A percentile compares a stretch with the other conserved stretches of the same genome.
These are phyloP conservation scores for Entrophospora sp. DNA, from an alignment of 192 early-diverging fungal species.

Conservation along the genomic window DNA sequence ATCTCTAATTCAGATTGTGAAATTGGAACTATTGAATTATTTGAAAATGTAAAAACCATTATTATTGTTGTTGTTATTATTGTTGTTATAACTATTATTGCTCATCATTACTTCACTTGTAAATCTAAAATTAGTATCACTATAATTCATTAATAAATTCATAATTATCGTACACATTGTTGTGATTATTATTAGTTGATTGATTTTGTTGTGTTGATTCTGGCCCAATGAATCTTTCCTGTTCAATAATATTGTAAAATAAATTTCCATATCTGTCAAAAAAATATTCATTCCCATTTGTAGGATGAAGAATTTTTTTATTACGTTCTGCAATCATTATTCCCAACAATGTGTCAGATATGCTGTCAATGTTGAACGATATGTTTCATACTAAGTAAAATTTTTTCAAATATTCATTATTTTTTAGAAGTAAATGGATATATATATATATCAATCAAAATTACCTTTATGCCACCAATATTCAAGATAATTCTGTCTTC, in stretches of 20 bases:
- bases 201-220: neutral
- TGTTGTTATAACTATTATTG: no score
- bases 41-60: neutral
- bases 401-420: neutral
- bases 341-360: constrained; percentile 12
- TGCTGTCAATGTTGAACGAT: neutral
- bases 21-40: neutral
- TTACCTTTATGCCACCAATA: constrained; percentile 11
- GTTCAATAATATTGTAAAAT: constrained; percentile 9
- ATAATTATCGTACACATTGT: neutral
- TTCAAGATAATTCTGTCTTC: constrained; percentile 4
- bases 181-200: neutral
- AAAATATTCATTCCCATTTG: constrained; percentile 12
- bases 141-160: no score
- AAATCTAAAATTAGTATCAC: no score
- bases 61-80: no score
- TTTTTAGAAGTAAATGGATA: neutral
- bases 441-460: neutral
- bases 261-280: constrained; percentile 17
- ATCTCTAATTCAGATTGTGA: neutral
- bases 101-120: no score
- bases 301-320: constrained; percentile 4
- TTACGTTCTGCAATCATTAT: constrained; percentile 11
- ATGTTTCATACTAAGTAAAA: neutral
- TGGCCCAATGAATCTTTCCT: neutral